Conservation (phyloP, 1,139 yeast genomes). For the Tardiomyces blankii region DNA sequence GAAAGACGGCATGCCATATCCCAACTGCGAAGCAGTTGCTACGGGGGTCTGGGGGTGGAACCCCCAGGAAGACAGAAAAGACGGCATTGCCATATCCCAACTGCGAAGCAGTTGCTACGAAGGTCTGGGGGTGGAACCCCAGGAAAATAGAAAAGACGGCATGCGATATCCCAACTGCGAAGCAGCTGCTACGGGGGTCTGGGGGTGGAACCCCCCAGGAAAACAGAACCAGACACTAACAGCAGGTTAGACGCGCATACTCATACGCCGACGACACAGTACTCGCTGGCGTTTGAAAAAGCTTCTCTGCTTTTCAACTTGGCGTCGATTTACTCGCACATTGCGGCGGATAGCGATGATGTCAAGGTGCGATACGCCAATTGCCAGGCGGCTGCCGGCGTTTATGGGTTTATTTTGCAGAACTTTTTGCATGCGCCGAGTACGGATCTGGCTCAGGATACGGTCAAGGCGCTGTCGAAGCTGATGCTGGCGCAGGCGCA, state of each 20-base stretch:
- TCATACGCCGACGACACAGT: constrained; percentile 44
- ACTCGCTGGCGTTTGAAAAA: constrained; percentile 77
- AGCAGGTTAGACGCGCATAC: constrained; percentile 46
- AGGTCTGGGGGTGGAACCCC: no score
- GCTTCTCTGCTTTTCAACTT: constrained; percentile 73
- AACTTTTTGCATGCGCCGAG: constrained; percentile 89
- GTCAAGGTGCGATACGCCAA: constrained; percentile 48
- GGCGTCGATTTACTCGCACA: constrained; percentile 44
- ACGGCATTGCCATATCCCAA: no score
- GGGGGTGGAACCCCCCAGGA: no score
- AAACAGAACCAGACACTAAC: neutral
- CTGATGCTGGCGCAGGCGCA: constrained; percentile 82
- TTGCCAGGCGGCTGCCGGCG: constrained; percentile 73
- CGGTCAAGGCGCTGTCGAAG: constrained; percentile 51
- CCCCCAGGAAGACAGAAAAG: no score
- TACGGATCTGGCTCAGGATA: constrained; percentile 59
- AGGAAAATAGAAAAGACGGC: no score
- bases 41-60: no score
- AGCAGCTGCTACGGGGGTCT: no score
- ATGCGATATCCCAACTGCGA: no score
- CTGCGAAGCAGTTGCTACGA: no score
- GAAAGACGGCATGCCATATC: no score
- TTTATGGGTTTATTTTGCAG: constrained; percentile 60
- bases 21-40: no score
- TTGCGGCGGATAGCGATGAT: constrained; percentile 38